phyloP scores from a whole-genome alignment of 371 early-diverging fungal genomes.

The Capillidium heterosporum region DNA sequence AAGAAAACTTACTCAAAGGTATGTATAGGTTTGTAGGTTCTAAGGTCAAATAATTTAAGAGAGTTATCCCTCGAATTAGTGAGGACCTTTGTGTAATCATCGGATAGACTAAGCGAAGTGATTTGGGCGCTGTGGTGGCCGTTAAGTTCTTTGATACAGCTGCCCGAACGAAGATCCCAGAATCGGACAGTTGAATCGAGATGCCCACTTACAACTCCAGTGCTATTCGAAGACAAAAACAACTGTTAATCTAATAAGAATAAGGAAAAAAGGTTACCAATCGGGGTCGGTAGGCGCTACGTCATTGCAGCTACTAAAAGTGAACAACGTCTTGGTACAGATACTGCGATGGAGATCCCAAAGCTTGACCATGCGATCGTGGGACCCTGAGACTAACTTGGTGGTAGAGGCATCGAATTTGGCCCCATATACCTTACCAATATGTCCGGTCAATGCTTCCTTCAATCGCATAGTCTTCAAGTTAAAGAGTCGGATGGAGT shows the following conservation, averaged over 20 bases:
- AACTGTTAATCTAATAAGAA: background rate
- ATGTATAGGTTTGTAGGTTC: conserved; percentile 50
- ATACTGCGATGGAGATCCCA: conserved; percentile 66
- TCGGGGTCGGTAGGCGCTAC: conserved; percentile 63
- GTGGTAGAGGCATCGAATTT: conserved; percentile 62
- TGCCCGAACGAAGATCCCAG: conserved; percentile 77
- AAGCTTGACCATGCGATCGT: conserved; percentile 87
- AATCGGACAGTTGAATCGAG: conserved; percentile 76
- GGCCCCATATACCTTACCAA: conserved; percentile 79
- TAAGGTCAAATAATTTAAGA: conserved; percentile 59
- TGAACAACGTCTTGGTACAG: conserved; percentile 75
- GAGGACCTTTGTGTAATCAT: conserved; percentile 34
- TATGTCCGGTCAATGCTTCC: conserved; percentile 90
- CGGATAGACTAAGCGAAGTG: conserved; percentile 48
- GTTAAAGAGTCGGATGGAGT: conserved; percentile 75
- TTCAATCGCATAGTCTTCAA: conserved; percentile 46
- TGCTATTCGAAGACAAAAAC: conserved; percentile 10
- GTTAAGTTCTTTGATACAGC: conserved; percentile 59
- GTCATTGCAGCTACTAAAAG: conserved; percentile 88
- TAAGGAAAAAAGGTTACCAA: conserved; percentile 24
- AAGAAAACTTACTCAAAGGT: conserved; percentile 30
- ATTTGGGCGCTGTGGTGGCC: conserved; percentile 76
- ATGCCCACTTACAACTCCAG: conserved; percentile 75
- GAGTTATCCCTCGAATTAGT: conserved; percentile 89
- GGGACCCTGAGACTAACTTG: conserved; percentile 69